These are phyloP conservation scores for Solanum sejunctum DNA, from an alignment of 257 asterid species.

Conservation along the genomic window DNA sequence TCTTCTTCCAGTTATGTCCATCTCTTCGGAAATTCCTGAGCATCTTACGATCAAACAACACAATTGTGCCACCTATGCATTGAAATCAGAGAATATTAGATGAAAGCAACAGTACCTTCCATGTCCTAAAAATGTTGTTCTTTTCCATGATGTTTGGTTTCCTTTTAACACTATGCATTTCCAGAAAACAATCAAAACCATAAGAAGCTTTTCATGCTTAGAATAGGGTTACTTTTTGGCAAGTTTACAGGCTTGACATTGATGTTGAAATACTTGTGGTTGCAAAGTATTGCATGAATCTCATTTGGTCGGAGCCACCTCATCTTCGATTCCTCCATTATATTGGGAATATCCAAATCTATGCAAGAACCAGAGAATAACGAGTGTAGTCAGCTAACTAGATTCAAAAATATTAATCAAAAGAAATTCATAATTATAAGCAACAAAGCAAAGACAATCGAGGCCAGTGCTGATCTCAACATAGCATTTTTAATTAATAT, in stretches of 20 bases:
- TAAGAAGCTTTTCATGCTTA: background rate
- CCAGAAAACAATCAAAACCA: background rate
- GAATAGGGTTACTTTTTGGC: conserved; percentile 58
- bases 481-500: background rate
- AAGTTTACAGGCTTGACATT: conserved; percentile 77
- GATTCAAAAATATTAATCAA: background rate
- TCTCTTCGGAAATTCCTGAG: conserved; percentile 94
- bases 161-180: background rate
- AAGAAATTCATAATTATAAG: background rate
- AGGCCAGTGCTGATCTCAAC: background rate
- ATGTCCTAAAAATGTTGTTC: background rate
- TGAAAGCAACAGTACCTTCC: background rate
- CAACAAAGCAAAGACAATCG: background rate
- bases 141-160: background rate
- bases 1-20: conserved; percentile 97
- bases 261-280: conserved; percentile 56
- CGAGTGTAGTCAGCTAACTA: background rate
- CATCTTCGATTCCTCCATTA: conserved; percentile 66
- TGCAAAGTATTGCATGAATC: conserved; percentile 83
- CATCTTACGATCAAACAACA: conserved; percentile 92
- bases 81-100: conserved; percentile 8
- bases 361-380: conserved; percentile 14
- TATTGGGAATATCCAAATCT: conserved; percentile 66
- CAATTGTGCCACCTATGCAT: conserved; percentile 69
- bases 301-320: conserved; percentile 98